Evolutionary conservation across 1,284 basidiomycete species (phyloP), one percentile per base, ranked within the genome.

Genomic region (Moniliella sp.): DNA sequence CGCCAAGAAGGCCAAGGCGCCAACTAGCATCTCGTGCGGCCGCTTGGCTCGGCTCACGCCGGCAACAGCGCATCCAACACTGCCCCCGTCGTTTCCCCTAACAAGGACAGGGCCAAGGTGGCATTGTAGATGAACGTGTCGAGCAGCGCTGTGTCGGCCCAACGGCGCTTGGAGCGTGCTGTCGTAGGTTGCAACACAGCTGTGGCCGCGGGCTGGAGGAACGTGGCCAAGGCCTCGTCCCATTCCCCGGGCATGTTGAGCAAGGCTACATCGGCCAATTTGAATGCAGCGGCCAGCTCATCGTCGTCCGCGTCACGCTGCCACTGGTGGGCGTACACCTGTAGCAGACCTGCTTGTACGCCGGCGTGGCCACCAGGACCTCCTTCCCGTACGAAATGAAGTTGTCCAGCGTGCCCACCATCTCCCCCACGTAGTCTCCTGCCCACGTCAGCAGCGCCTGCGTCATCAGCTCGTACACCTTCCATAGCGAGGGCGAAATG

Each of bases 1-100:
- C 25, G 42, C 43, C 18, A 56, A 39, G 39, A 86, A 63, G 7
- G 80, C 72, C 37, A 78, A 59, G 31, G 83, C 70, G 40, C 71
- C 72, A 35, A 88, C 66, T 61, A 78, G 83, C 69, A 82, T 82
- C 61, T 86, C 81, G 57, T 88, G 80, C 23, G 86, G 79, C n/a
- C 80, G 70, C 2, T 76, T 77, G 28, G 83, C 67, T 30, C 67
- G 69, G 17, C 66, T 64, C 30, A 64, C 62, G 35, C 70, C 72
- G 14, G 45, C 36, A 57, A 82, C 76, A 75, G 78, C 82, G 67
- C 67, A 46, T 78, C 72, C 53, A 88, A 82, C 66, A 86, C 79
- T 17, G 27, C 38, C 26, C 71, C 71, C 1, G 74, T 70, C 3
- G 73, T 74, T 2, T 72, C 64, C 16, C 47, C 39, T 32, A 59